phyloP scores from a whole-genome alignment of 208 protist species.

The Crithidia bombi region DNA sequence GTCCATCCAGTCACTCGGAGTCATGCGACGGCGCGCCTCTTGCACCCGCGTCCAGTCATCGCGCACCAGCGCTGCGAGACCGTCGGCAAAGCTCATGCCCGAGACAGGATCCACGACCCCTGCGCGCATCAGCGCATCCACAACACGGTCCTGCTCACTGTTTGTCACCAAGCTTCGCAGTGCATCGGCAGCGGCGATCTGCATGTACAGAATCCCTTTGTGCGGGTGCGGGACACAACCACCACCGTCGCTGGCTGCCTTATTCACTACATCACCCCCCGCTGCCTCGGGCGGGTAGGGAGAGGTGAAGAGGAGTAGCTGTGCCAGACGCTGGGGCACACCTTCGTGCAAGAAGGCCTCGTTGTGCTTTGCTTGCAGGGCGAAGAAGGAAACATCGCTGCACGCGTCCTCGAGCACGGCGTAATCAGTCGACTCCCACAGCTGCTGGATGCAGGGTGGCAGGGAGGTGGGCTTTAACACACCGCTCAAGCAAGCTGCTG shows the following conservation, averaged over 20 bases:
- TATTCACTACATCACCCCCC: neutral
- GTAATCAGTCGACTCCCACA: slow-evolving; percentile 43
- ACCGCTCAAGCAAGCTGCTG: too few relatives aligned
- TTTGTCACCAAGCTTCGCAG: slow-evolving; percentile 70
- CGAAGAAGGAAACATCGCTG: slow-evolving; percentile 51
- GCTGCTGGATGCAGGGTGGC: slow-evolving; percentile 50
- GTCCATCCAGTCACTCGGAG: slow-evolving; percentile 28
- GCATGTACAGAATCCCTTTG: slow-evolving; percentile 51
- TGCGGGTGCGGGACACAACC: slow-evolving; percentile 11
- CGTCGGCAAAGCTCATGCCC: slow-evolving; percentile 32
- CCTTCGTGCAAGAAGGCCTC: slow-evolving; percentile 32
- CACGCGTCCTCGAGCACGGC: slow-evolving; percentile 61
- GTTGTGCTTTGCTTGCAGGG: slow-evolving; percentile 46
- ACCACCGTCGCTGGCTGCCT: neutral
- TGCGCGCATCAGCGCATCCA: slow-evolving; percentile 46
- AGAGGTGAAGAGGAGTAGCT: slow-evolving; percentile 45
- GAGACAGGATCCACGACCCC: slow-evolving; percentile 19
- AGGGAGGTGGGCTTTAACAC: neutral
- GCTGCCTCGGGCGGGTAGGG: neutral
- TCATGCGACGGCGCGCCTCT: slow-evolving; percentile 32
- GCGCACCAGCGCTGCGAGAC: slow-evolving; percentile 35
- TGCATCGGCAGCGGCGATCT: slow-evolving; percentile 61
- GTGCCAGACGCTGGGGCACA: slow-evolving; percentile 57
- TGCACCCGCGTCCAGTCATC: slow-evolving; percentile 42
- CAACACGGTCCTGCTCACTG: slow-evolving; percentile 58